phyloP scores from a whole-genome alignment of 208 protist genomes.

The Wallacemonas collosoma region DNA sequence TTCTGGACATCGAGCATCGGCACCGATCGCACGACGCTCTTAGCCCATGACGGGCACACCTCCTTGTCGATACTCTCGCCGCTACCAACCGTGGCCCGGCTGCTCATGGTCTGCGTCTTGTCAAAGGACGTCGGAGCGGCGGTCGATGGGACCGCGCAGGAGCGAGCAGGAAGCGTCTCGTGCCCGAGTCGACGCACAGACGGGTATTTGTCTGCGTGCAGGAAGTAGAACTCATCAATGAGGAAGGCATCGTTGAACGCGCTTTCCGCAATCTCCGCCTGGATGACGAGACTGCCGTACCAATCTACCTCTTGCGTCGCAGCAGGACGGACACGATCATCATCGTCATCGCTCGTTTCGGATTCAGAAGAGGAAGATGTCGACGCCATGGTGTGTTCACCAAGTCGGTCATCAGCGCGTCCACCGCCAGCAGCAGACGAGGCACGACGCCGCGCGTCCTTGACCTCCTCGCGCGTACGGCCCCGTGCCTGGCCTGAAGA shows the following conservation, averaged over 20 bases:
- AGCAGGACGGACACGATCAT: constrained; percentile 17
- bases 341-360: constrained; percentile 36
- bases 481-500: neutral
- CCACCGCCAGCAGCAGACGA: neutral
- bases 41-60: constrained; percentile 23
- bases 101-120: neutral
- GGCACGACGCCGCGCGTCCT: neutral
- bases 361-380: neutral
- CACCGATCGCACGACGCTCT: constrained; percentile 46
- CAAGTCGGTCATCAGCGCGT: neutral
- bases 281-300: constrained; percentile 81
- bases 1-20: constrained; percentile 57
- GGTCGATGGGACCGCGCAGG: constrained; percentile 20
- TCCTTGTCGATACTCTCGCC: neutral
- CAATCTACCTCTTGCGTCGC: constrained; percentile 61
- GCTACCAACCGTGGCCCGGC: neutral
- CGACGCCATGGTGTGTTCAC: neutral
- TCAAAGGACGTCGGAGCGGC: neutral
- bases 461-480: neutral
- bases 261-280: constrained; percentile 65
- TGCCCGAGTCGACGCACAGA: constrained; percentile 35
- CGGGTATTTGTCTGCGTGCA: constrained; percentile 66
- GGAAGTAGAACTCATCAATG: constrained; percentile 89
- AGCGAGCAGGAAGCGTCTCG: neutral
- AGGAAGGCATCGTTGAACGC: constrained; percentile 88